These are phyloP conservation scores for Dendrostoma leiphaemia DNA, from an alignment of 2,329 filamentous ascomycete genomes.

Conservation along the genomic window DNA sequence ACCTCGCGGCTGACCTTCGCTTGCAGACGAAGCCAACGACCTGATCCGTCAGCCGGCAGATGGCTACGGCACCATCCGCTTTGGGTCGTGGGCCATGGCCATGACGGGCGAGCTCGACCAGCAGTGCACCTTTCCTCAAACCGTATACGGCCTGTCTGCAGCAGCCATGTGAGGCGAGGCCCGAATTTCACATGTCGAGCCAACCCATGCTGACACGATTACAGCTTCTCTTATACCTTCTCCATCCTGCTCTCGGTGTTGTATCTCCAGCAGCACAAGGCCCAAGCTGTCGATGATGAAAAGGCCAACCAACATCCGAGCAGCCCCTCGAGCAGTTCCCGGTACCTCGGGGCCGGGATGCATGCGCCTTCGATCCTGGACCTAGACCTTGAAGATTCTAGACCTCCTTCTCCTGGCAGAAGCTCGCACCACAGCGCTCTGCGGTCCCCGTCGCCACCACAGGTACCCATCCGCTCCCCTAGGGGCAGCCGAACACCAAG, in stretches of 20 bases:
- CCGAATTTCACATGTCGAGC: not conserved
- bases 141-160: conserved; percentile 20
- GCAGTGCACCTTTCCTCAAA: conserved; percentile 18
- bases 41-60: conserved; percentile 14
- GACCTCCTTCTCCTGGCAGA: not conserved
- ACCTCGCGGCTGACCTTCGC: not conserved
- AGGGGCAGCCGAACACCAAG: not conserved
- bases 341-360: not conserved
- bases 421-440: not conserved
- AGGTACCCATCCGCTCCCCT: conserved; percentile 7
- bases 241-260: conserved; percentile 17
- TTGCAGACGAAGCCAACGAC: conserved; percentile 13
- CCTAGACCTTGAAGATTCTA: not conserved
- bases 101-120: conserved; percentile 18
- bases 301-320: not conserved
- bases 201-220: too few relatives aligned
- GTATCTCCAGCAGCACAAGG: conserved; percentile 9
- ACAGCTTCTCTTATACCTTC: conserved; percentile 21
- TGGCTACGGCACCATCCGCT: conserved; percentile 16
- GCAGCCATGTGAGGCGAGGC: conserved; percentile 20
- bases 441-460: conserved; percentile 6
- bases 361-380: conserved; percentile 2
- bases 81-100: conserved; percentile 6
- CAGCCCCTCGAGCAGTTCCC: not conserved
- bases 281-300: not conserved